Evolutionary conservation across 768 basidiomycete species (phyloP).

Genomic region (Boletus sensibilis): DNA sequence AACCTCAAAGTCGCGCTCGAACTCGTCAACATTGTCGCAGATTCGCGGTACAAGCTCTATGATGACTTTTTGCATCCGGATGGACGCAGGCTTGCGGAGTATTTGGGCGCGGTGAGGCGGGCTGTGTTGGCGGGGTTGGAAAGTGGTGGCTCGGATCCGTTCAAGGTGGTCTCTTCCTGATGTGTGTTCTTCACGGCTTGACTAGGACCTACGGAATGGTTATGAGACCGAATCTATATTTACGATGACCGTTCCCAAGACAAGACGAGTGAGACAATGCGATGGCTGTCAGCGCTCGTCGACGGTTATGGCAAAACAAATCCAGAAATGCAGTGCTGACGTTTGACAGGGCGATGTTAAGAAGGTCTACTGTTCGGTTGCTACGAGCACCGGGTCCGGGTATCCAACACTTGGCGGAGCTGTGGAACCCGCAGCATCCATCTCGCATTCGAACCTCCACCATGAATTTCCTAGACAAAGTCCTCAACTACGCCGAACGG

Average conservation of each 20-base stretch:
- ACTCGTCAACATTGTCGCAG: slow-evolving; percentile 82
- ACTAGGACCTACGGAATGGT: neutral
- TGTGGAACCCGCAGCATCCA: neutral
- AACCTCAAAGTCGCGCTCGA: slow-evolving; percentile 74
- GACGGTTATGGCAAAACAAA: neutral
- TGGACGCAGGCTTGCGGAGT: slow-evolving; percentile 64
- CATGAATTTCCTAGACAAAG: slow-evolving; percentile 44
- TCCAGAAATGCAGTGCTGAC: neutral
- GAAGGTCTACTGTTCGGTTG: neutral
- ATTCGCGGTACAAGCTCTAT: slow-evolving; percentile 82
- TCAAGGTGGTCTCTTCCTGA: slow-evolving; percentile 43
- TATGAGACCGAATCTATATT: slow-evolving; percentile 1
- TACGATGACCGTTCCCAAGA: neutral
- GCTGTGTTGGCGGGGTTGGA: slow-evolving; percentile 73
- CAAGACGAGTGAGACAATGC: neutral
- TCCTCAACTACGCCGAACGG: slow-evolving; percentile 35
- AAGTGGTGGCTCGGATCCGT: slow-evolving; percentile 74
- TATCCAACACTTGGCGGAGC: neutral
- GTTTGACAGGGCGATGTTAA: slow-evolving; percentile 5
- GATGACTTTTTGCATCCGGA: slow-evolving; percentile 72
- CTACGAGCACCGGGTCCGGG: too few relatives aligned
- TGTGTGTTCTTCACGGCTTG: neutral
- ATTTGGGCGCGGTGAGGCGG: slow-evolving; percentile 69
- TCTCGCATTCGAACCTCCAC: slow-evolving; percentile 7
- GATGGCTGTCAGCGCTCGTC: neutral